Evolutionary conservation across 805 yeast genomes (phyloP), one percentile per base, ranked within the genome.

Genomic region (Brettanomyces naardenensis): DNA sequence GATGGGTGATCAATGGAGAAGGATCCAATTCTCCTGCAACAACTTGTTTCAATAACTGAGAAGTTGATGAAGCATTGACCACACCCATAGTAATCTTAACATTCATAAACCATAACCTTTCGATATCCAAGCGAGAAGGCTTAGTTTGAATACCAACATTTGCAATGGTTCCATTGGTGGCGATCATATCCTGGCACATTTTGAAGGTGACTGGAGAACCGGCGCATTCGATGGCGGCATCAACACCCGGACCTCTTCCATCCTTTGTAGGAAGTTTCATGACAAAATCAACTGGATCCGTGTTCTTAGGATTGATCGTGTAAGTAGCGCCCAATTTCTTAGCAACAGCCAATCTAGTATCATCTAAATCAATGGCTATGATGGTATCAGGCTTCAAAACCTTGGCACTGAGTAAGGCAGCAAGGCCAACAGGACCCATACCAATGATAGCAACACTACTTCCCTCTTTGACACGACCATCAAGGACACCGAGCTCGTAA

Each of bases 151-250:
- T 69, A 44, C 82, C 82, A 27, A 75, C 75, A 53, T 75, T 78
- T 23, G 78, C 80, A 44, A 69, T 69, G 43, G 78, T 66, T 18
- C 80, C 83, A 36, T 79, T 80, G 31, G 73, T 66, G 18, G 65
- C 62, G 44, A 74, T 65, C 28, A 69, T 63, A 21, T 66, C 65
- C 37, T 75, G 72, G 42, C 78, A 78, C 41, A 71, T 61, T 44
- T 71, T 68, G 51, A 76, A 74, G 40, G 81, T 74, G 30, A 62
- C 64, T 41, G 75, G 77, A 33, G 78, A 69, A 48, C 80, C 85
- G 19, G 78, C 78, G 52, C 81, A 73, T 56, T 75, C 70, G 42
- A 66, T 66, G 33, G 68, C 82, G 52, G 75, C 75, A 38, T 75
- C 78, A 17, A 75, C 81, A 44, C 71, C 72, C 19, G 76, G 70